phyloP scores from a whole-genome alignment of 257 asterid species.

The Solanum bulbocastanum region DNA sequence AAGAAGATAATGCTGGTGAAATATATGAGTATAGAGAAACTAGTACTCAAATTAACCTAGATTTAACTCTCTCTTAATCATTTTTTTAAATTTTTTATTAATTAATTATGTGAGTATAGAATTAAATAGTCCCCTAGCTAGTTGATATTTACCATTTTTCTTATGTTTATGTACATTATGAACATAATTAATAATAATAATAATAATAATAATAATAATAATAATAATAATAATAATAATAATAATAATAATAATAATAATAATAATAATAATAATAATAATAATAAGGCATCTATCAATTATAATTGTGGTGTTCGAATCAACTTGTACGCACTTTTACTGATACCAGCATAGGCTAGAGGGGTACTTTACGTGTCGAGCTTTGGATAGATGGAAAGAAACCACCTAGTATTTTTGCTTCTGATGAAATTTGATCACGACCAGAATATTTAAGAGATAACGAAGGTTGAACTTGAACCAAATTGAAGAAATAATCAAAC shows the following conservation, averaged over 20 bases:
- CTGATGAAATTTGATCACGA: neutral
- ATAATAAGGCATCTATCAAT: neutral
- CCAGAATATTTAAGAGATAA: neutral
- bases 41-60: neutral
- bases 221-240: neutral
- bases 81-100: neutral
- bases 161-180: neutral
- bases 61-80: neutral
- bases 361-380: neutral
- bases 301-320: accelerated
- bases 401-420: neutral
- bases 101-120: neutral
- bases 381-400: neutral
- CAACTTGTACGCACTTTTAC: neutral
- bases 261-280: neutral
- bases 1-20: neutral
- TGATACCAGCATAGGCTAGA: neutral
- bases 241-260: neutral
- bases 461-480: neutral
- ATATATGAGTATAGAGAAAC: neutral
- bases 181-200: neutral
- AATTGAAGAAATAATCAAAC: neutral
- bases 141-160: neutral
- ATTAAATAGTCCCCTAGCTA: neutral
- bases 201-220: too few species aligned